A percentile compares a stretch with the other conserved stretches of the same genome.
These are phyloP conservation scores for Cordyceps militaris DNA, from an alignment of 2,329 filamentous ascomycete species.

Conservation along the genomic window DNA sequence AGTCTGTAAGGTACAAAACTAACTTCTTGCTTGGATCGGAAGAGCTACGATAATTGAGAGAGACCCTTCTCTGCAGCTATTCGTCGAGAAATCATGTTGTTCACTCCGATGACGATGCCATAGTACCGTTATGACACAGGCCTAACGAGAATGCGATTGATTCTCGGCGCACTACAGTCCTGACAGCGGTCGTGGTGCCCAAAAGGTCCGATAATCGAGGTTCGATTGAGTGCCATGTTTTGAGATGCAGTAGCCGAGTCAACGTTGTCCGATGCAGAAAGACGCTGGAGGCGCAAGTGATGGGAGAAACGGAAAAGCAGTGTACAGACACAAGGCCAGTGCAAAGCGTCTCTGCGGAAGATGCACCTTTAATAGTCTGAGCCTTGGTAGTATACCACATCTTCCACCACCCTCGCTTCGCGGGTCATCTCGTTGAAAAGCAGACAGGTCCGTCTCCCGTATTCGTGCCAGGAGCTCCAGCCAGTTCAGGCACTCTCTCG, in stretches of 20 bases:
- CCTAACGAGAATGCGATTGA: neutral
- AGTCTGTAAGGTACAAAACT: no score
- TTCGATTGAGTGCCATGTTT: constrained; percentile 1
- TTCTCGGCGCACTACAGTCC: neutral
- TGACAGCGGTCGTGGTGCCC: neutral
- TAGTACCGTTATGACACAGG: no score
- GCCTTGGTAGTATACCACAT: neutral
- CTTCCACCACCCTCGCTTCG: neutral
- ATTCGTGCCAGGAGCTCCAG: neutral
- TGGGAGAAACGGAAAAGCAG: neutral
- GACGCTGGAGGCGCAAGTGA: neutral
- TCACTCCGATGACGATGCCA: no score
- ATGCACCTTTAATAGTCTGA: neutral
- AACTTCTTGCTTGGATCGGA: no score
- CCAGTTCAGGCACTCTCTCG: neutral
- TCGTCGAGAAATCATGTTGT: no score
- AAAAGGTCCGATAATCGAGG: constrained; percentile 8
- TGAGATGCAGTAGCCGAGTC: neutral
- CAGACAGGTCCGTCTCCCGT: neutral
- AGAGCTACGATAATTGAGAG: no score
- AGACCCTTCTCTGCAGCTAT: no score
- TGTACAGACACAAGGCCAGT: neutral
- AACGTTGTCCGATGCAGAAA: neutral
- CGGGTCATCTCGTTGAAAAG: neutral
- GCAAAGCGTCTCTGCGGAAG: neutral